Percentiles rank a stretch among this genome's conserved stretches.
Evolutionary conservation across 1,284 basidiomycete genomes (phyloP).

Genomic region (Melampsora medusae): DNA sequence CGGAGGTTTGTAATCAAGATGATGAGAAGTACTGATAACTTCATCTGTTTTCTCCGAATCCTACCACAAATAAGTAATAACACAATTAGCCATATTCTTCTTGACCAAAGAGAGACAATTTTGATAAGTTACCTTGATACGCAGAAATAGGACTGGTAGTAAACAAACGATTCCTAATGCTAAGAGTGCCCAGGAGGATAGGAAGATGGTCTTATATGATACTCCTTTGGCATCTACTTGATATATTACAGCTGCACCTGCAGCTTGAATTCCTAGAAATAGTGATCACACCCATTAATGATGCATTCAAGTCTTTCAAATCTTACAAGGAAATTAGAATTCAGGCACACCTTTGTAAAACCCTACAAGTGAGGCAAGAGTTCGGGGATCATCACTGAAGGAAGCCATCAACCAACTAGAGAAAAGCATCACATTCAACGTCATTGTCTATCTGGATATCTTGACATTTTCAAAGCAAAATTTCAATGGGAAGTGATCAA

Average conservation of each 20-base stretch:
- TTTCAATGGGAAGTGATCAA: too few species aligned
- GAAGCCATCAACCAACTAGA: slow-evolving; percentile 39
- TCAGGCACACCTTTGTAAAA: slow-evolving; percentile 44
- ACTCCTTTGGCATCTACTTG: slow-evolving; percentile 36
- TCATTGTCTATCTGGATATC: too few species aligned
- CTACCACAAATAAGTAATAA: too few species aligned
- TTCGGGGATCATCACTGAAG: slow-evolving; percentile 26
- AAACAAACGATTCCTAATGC: slow-evolving; percentile 22
- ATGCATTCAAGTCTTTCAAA: background rate
- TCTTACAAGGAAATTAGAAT: too few species aligned
- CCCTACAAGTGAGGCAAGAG: slow-evolving; percentile 32
- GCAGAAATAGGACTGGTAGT: slow-evolving; percentile 23
- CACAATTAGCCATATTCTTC: too few species aligned
- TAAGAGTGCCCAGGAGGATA: slow-evolving; percentile 35
- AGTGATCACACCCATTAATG: background rate
- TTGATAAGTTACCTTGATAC: slow-evolving; percentile 11
- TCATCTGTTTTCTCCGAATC: too few species aligned
- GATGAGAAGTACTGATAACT: too few species aligned
- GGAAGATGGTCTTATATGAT: slow-evolving; percentile 32
- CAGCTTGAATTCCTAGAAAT: slow-evolving; percentile 35
- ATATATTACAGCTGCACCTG: slow-evolving; percentile 39
- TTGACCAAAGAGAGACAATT: too few species aligned
- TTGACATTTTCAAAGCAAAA: too few species aligned
- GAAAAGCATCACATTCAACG: background rate
- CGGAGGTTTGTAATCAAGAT: too few species aligned